A percentile compares a stretch with the other conserved stretches of the same genome.
Evolutionary conservation across 352 stramenopile genomes (phyloP).

Genomic region (Globisporangium spinosum): DNA sequence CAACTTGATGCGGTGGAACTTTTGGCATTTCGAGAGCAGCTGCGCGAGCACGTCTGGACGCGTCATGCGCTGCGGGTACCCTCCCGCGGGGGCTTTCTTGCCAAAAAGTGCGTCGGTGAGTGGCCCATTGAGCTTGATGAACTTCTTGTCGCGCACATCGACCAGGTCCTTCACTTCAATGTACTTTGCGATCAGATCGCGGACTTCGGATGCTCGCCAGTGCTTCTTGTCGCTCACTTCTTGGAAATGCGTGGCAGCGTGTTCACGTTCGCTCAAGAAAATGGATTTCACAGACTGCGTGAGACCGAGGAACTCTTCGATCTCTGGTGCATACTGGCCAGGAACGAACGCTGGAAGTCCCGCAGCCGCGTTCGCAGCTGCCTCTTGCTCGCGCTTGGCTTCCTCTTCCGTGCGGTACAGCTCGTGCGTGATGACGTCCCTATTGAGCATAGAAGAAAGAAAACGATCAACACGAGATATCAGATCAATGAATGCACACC

Average conservation of each 20-base stretch:
- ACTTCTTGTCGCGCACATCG: slow-evolving; percentile 61
- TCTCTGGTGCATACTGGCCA: slow-evolving; percentile 56
- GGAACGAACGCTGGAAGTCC: slow-evolving; percentile 42
- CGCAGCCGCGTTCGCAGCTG: slow-evolving; percentile 31
- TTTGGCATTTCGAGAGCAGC: slow-evolving; percentile 59
- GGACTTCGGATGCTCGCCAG: slow-evolving; percentile 47
- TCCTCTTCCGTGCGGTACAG: slow-evolving; percentile 56
- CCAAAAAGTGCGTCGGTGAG: slow-evolving; percentile 74
- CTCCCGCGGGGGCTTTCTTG: slow-evolving; percentile 52
- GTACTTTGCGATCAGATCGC: slow-evolving; percentile 57
- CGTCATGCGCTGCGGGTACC: slow-evolving; percentile 56
- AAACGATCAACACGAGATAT: background rate
- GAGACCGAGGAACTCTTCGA: slow-evolving; percentile 65
- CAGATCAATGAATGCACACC: too few relatives aligned
- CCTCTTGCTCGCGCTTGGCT: slow-evolving; percentile 42
- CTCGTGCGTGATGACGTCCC: slow-evolving; percentile 54
- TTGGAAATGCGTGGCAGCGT: slow-evolving; percentile 22
- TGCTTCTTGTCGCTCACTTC: slow-evolving; percentile 42
- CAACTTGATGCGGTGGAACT: slow-evolving; percentile 66
- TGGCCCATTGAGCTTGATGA: slow-evolving; percentile 53
- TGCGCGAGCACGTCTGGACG: slow-evolving; percentile 51
- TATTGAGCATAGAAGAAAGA: slow-evolving; percentile 13
- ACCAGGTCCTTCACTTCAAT: slow-evolving; percentile 54
- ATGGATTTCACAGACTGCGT: slow-evolving; percentile 54
- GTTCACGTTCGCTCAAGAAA: slow-evolving; percentile 27